A percentile compares a stretch with the other conserved stretches of the same genome.
These are phyloP conservation scores for Leccinum variicolor DNA, from an alignment of 768 basidiomycete genomes.

Conservation along the genomic window DNA sequence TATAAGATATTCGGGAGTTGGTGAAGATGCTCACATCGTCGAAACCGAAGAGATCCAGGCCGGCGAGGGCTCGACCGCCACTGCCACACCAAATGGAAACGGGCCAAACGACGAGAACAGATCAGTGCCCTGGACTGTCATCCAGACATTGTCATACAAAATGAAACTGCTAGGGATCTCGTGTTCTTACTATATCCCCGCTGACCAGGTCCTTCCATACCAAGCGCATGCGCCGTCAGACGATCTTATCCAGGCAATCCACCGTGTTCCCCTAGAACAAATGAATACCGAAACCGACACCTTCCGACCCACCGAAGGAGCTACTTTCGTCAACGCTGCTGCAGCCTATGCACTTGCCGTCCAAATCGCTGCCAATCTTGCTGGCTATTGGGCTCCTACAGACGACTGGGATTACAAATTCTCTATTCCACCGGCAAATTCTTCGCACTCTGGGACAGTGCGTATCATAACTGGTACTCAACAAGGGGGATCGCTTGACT, in stretches of 20 bases:
- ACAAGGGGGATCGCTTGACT: constrained; percentile 33
- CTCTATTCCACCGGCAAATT: constrained; percentile 32
- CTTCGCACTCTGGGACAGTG: constrained; percentile 6
- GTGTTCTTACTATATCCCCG: constrained; percentile 45
- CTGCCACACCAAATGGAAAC: constrained; percentile 11
- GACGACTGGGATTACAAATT: constrained; percentile 70
- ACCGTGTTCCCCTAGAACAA: constrained; percentile 39
- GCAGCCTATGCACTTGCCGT: constrained; percentile 68
- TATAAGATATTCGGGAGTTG: constrained; percentile 26
- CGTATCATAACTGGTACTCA: constrained; percentile 8
- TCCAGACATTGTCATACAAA: constrained; percentile 62
- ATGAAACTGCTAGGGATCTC: constrained; percentile 63
- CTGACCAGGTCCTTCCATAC: constrained; percentile 68
- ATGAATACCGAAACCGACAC: constrained; percentile 43
- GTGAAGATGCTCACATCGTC: background rate
- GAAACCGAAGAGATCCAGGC: constrained; percentile 9
- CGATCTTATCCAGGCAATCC: constrained; percentile 49
- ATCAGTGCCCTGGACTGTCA: constrained; percentile 51
- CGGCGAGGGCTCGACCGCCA: background rate
- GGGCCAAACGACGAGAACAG: constrained; percentile 9
- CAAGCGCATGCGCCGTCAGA: constrained; percentile 60
- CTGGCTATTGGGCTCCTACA: constrained; percentile 66
- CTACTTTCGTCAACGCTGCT: constrained; percentile 48
- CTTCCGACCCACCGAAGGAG: constrained; percentile 46
- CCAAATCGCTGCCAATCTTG: constrained; percentile 63